Conservation (phyloP, 176 grass and related monocot species). For the Phragmites australis region DNA sequence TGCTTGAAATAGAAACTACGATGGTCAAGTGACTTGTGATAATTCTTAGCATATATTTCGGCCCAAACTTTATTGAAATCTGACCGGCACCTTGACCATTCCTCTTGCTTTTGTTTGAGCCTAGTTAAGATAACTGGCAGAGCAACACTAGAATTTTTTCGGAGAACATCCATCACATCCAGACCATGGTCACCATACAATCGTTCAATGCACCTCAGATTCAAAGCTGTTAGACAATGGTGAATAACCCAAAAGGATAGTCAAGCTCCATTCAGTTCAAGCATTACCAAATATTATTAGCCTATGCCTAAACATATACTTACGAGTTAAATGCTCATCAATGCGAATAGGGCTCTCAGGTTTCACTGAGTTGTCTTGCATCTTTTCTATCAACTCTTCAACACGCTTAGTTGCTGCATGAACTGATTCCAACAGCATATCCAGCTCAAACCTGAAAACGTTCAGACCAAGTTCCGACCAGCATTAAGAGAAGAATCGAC, state of each 20-base stretch:
- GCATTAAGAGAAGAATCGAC: background rate
- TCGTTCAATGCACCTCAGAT: conserved; percentile 85
- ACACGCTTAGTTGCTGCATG: conserved; percentile 86
- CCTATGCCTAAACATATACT: conserved; percentile 36
- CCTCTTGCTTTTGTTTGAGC: conserved; percentile 93
- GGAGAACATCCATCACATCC: conserved; percentile 94
- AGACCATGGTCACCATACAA: conserved; percentile 96
- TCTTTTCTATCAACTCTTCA: conserved; percentile 96
- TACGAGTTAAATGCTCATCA: conserved; percentile 84
- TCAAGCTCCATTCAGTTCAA: conserved; percentile 31
- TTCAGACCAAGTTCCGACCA: conserved; percentile 25
- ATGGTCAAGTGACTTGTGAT: conserved; percentile 98
- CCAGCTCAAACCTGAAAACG: conserved; percentile 85
- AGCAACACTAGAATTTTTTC: conserved; percentile 74
- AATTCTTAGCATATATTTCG: conserved; percentile 97
- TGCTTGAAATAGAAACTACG: conserved; percentile 99
- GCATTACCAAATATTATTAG: conserved; percentile 7
- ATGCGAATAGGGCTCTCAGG: conserved; percentile 73
- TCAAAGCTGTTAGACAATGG: conserved; percentile 58
- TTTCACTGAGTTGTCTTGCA: conserved; percentile 92
- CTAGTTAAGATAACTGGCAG: conserved; percentile 82
- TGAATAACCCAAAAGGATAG: conserved; percentile 20
- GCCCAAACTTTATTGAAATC: conserved; percentile 99
- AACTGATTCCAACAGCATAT: conserved; percentile 97
- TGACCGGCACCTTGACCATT: conserved; percentile 83